Evolutionary conservation across 495 filamentous ascomycete genomes (phyloP).

Genomic region (Hypoxylon lenormandii): DNA sequence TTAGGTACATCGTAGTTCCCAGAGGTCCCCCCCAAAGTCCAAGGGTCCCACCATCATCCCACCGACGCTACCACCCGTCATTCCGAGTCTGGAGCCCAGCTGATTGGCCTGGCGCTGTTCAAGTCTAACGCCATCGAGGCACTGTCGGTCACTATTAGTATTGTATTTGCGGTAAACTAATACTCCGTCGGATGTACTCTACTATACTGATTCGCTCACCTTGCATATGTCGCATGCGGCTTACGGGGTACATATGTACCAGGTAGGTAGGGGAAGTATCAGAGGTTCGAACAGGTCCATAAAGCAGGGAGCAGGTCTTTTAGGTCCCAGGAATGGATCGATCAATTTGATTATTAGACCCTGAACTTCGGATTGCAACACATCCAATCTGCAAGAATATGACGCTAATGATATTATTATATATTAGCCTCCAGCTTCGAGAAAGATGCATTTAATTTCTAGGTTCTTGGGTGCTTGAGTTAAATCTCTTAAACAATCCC

Average conservation of each 20-base stretch:
- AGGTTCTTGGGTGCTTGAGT: no score
- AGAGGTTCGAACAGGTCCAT: background rate
- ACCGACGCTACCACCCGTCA: slow-evolving; percentile 33
- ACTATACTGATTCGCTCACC: slow-evolving; percentile 27
- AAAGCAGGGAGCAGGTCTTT: background rate
- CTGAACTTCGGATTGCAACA: slow-evolving; percentile 30
- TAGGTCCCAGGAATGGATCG: background rate
- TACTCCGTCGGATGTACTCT: slow-evolving; percentile 44
- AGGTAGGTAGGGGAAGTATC: no score
- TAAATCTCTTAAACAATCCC: no score
- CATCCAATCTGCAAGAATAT: slow-evolving; percentile 9
- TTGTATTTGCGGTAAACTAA: slow-evolving; percentile 30
- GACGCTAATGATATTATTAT: background rate
- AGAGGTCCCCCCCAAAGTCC: slow-evolving; percentile 1
- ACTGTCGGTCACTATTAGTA: background rate
- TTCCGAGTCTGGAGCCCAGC: slow-evolving; percentile 40
- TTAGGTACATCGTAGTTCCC: slow-evolving; percentile 5
- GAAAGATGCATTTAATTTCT: no score
- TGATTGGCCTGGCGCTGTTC: slow-evolving; percentile 20
- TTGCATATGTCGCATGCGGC: slow-evolving; percentile 34
- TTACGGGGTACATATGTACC: slow-evolving; percentile 22
- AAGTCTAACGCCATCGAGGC: slow-evolving; percentile 14
- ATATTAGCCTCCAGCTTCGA: background rate
- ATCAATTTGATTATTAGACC: background rate
- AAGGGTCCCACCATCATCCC: slow-evolving; percentile 15